Base-by-base conservation (phyloP, 345 rosid species). In the Pseudoturritis turrita region DNA sequence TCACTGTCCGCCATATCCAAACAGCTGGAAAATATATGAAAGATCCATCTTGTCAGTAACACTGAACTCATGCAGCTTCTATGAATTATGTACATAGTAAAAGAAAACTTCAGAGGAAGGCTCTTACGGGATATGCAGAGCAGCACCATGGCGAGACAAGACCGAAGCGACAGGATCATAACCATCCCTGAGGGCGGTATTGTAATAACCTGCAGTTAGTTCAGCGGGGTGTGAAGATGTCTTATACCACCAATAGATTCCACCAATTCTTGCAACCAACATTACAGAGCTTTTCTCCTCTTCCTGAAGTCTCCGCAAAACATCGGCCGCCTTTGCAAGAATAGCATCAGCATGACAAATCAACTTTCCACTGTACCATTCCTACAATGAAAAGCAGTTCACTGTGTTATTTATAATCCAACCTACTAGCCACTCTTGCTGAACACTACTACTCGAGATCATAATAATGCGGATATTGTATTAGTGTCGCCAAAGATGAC, bases 351-450 rank as follows among this genome's bases (percentile, higher is more conserved):
- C 90, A 82, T 86, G 90, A 78, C 82, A 79, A 73, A 86, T 84
- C 72, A 86, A 82, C 85, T 78, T 82, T 72, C 86, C 85, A 74
- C 90, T 86, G 73, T 86, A 86, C 90, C 90, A 86, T 76, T 84
- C 90, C 90, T 86, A 72, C 75, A 73, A 62, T 37, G 51, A 59
- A 49, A 44, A 66, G 59, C 76, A 64, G 53, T 17, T 52, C 21
- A 14, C 26, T 47, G 2, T 43, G 52, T 56, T 49, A 29, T 12
- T 39, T 56, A 63, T 56, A 69, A 36, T 53, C 43, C 58, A 53
- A 37, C 71, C 12, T 64, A 76, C 54, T 28, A 19, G 46, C 67
- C 54, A 57, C 37, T 53, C 44, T 12, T 25, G 10, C 69, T 18
- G 39, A 68, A 45, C 10, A 68, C 39, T 15, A 62, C n/a, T n/a